Base-by-base conservation (phyloP, 192 early-diverging fungal species). In the Coemansia sp. region DNA sequence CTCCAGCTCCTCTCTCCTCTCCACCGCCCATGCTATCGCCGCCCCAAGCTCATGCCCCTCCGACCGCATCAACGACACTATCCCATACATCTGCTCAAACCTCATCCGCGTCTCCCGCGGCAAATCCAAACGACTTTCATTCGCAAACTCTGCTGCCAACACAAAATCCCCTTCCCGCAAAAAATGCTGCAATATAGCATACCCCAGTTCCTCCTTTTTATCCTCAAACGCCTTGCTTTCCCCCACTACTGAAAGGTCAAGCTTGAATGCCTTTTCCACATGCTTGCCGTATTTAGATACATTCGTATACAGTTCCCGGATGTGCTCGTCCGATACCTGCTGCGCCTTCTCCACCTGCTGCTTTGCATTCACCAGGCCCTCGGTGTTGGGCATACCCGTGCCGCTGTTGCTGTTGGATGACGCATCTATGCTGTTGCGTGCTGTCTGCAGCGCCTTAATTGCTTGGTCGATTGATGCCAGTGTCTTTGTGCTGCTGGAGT, bases 161-260 rank as follows among this genome's bases (percentile, higher is more conserved):
- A 86, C 87, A 77, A 97, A 97, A 45, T 90, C 85, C 18, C 95
- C 95, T 72, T 93, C 86, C 14, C 91, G 84, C 48, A 97, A 85
- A 64, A 95, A 91, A 60, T 95, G 93, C 55, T 82, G 61, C 10
- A 86, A 83, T 14, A 95, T 73, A 5, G 89, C 76, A 47, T 75
- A 81, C 56, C 81, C 69, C 36, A 97, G 69, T 27, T 88, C 71
- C 1, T 82, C 61, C 5, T 84, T 84, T 61, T 90, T 90, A 20
- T 83, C 81, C 53, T 86, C 90, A 55, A 97, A 89, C 20, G 90
- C 91, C 45, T 82, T 79, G 9, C 22, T 27, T 14, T 52, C 50
- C 3, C 50, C 50, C 25, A 88, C 78, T 3, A 72, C 61, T 18
- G 83, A 81, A 24, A 89, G 69, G 42, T 89, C 88, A 48, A 82